Percentiles rank a stretch among this genome's conserved stretches.
These are phyloP conservation scores for Colletotrichum spinosum DNA, from an alignment of 2,329 filamentous ascomycete species.

Conservation along the genomic window DNA sequence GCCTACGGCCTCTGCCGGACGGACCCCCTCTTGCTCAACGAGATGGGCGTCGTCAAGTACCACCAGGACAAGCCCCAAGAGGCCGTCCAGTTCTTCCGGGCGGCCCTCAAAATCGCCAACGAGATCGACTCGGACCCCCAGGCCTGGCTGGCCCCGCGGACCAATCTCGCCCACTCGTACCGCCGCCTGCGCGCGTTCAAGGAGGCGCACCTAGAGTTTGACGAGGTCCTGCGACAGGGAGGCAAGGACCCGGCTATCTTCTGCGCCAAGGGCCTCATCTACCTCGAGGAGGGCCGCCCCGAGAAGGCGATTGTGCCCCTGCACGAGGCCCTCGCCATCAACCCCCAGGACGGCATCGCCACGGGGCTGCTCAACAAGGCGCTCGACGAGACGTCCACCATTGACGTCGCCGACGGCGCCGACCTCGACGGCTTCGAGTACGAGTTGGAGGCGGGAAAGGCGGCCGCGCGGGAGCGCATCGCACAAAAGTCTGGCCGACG, in stretches of 20 bases:
- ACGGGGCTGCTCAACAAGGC: conserved; percentile 82
- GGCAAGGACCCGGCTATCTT: conserved; percentile 85
- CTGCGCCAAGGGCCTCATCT: conserved; percentile 83
- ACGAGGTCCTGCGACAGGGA: conserved; percentile 86
- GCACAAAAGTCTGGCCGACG: conserved; percentile 45
- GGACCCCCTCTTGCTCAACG: conserved; percentile 92
- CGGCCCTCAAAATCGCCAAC: conserved; percentile 80
- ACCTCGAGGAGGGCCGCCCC: conserved; percentile 79
- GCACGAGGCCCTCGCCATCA: conserved; percentile 85
- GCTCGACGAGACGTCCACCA: conserved; percentile 68
- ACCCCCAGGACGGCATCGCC: conserved; percentile 83
- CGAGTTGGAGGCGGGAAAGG: conserved; percentile 60
- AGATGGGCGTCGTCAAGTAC: conserved; percentile 96
- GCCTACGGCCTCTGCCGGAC: conserved; percentile 85
- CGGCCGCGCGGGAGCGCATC: conserved; percentile 52
- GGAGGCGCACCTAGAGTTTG: conserved; percentile 83
- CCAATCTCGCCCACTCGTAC: conserved; percentile 90
- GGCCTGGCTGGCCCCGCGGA: conserved; percentile 85
- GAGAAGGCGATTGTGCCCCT: conserved; percentile 85
- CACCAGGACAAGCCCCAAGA: conserved; percentile 84
- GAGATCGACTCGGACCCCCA: conserved; percentile 85
- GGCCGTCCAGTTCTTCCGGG: conserved; percentile 81
- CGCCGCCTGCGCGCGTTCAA: conserved; percentile 77
- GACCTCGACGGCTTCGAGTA: conserved; percentile 64
- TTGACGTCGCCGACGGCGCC: conserved; percentile 58